Evolutionary conservation across 495 filamentous ascomycete genomes (phyloP), one percentile per base, ranked within the genome.

Genomic region (Beverwykella pulmonaria): DNA sequence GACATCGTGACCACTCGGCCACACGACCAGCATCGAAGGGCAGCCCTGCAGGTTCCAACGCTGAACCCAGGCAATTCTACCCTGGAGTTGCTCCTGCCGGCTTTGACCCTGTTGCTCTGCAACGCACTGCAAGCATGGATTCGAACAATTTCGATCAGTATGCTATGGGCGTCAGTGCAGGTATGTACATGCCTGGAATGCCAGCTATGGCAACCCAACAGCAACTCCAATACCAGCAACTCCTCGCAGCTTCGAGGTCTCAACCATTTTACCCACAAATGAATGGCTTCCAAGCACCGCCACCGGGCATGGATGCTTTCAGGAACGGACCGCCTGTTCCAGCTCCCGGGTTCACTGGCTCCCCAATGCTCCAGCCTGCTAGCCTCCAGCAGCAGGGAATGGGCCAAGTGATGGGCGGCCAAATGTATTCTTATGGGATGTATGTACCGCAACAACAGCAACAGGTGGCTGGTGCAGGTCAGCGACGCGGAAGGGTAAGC

Each of bases 211-310:
- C 85, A 36, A 80, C 77, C 39, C 73, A 83, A 1, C 67, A 86
- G 52, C 85, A 87, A 73, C 84, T 83, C 65, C 86, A 87, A 73
- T 65, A 85, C 46, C 86, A 87, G 72, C 86, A 84, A 67, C 84
- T 87, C 71, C 79, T 87, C 60, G 77, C 82, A 5, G 63, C 57
- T 22, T 56, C 73, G 32, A 67, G 63, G 47, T 26, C 61, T 2
- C 53, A 22, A 32, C 47, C 32, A 14, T 58, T 67, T 55, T 69
- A 70, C 48, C 65, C 64, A 14, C 61, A 46, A 22, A 63, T 72
- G 59, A 70, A 65, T 44, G 65, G 65, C 36, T 61, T 65, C 48
- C 71, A 70, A 30, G 46, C 57, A 23, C 52, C 65, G 55, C 50
- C 67, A 29, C 46, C 59, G 1, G 66, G 67, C 30, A 65, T 72